phyloP scores from a whole-genome alignment of 768 basidiomycete species.

The Phaeotremella fagi region DNA sequence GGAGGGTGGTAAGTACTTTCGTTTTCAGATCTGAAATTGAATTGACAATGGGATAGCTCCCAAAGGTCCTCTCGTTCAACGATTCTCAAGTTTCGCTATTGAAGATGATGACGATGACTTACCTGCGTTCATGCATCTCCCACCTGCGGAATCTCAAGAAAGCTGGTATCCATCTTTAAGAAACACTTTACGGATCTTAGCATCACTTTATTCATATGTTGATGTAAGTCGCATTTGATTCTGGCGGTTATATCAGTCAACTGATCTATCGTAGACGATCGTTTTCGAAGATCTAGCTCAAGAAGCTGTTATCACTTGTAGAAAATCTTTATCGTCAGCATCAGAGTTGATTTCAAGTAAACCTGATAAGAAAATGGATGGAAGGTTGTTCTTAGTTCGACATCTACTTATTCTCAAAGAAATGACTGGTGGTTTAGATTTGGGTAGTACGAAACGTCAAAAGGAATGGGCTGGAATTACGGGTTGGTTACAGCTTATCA shows the following conservation, averaged over 20 bases:
- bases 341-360: conserved; percentile 57
- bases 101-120: conserved; percentile 50
- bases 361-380: conserved; percentile 58
- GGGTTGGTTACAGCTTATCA: conserved; percentile 19
- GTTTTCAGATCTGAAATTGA: no score
- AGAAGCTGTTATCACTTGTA: conserved; percentile 79
- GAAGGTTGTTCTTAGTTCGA: conserved; percentile 78
- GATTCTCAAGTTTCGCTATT: conserved; percentile 19
- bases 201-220: conserved; percentile 83
- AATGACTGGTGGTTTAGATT: conserved; percentile 62
- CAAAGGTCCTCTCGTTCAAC: conserved; percentile 2
- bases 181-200: conserved; percentile 86
- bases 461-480: conserved; percentile 47
- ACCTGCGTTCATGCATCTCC: conserved; percentile 59
- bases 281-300: conserved; percentile 96
- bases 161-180: conserved; percentile 89
- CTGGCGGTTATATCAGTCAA: background rate
- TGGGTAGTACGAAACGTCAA: conserved; percentile 27
- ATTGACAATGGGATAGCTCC: no score
- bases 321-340: conserved; percentile 70
- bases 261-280: conserved; percentile 58
- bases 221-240: conserved; percentile 58
- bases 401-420: conserved; percentile 91
- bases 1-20: conserved; percentile 55
- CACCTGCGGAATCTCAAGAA: conserved; percentile 67